phyloP scores from a whole-genome alignment of 345 rosid genomes.

The Populus deltoides region DNA sequence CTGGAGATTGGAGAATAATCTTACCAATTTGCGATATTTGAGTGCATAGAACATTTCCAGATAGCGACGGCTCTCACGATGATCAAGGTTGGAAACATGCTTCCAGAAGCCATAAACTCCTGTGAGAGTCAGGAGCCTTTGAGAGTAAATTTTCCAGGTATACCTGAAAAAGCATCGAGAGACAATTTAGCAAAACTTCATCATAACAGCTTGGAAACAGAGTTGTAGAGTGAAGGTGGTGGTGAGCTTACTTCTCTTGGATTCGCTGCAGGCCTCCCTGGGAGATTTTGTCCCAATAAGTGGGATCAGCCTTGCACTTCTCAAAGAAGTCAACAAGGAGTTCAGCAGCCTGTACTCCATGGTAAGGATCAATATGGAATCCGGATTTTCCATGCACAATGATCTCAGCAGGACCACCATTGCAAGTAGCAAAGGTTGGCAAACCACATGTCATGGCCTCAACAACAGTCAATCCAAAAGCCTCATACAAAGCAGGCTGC shows the following conservation, averaged over 20 bases:
- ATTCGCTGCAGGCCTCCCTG: constrained; percentile 74
- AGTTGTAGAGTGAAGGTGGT: background rate
- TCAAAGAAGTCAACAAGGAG: constrained; percentile 68
- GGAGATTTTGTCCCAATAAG: constrained; percentile 75
- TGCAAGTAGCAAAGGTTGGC: constrained; percentile 81
- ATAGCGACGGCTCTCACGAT: constrained; percentile 79
- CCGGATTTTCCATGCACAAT: constrained; percentile 83
- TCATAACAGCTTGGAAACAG: background rate
- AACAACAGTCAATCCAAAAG: constrained; percentile 81
- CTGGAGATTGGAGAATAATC: background rate
- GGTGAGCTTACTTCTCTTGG: constrained; percentile 60
- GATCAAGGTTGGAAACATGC: constrained; percentile 90
- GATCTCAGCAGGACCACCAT: constrained; percentile 98
- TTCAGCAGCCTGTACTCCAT: constrained; percentile 74
- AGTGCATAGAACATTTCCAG: constrained; percentile 90
- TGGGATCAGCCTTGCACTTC: constrained; percentile 60
- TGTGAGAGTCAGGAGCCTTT: constrained; percentile 78
- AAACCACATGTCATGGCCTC: constrained; percentile 92
- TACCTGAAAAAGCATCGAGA: constrained; percentile 40
- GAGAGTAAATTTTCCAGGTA: constrained; percentile 86
- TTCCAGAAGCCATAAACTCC: constrained; percentile 96
- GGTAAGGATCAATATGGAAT: constrained; percentile 89
- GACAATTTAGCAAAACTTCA: background rate
- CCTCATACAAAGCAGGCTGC: constrained; percentile 84
- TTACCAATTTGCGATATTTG: constrained; percentile 76